A percentile compares a stretch with the other conserved stretches of the same genome.
phyloP scores from a whole-genome alignment of 768 basidiomycete species.

The Suillus hirtellus region DNA sequence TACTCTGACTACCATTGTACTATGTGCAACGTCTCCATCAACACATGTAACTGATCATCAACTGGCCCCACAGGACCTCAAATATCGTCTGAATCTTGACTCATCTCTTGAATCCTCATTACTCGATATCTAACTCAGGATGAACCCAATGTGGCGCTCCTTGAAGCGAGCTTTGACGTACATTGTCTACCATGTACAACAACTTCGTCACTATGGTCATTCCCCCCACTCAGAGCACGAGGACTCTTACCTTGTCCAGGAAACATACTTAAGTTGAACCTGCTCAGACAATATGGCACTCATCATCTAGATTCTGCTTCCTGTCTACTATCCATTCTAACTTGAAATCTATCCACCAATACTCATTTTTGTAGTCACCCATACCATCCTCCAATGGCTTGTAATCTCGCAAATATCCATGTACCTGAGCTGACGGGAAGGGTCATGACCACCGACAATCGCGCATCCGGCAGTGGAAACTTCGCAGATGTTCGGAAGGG shows the following conservation, averaged over 20 bases:
- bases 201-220: slow-evolving; percentile 3
- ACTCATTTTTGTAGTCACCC: neutral
- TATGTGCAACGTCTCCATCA: neutral
- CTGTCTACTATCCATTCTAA: neutral
- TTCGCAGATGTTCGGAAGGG: slow-evolving; percentile 8
- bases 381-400: neutral
- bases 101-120: neutral
- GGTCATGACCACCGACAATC: neutral
- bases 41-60: neutral
- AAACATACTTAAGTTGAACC: slow-evolving; percentile 2
- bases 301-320: neutral
- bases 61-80: neutral
- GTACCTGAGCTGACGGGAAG: neutral
- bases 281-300: neutral
- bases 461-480: neutral
- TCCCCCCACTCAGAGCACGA: too few relatives aligned
- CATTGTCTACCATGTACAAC: neutral
- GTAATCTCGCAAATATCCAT: neutral
- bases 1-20: neutral
- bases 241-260: neutral
- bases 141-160: neutral
- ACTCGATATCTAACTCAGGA: neutral
- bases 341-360: neutral
- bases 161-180: neutral
- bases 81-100: neutral